These are phyloP conservation scores for Ormosia emarginata DNA, from an alignment of 306 rosid species.

Conservation along the genomic window DNA sequence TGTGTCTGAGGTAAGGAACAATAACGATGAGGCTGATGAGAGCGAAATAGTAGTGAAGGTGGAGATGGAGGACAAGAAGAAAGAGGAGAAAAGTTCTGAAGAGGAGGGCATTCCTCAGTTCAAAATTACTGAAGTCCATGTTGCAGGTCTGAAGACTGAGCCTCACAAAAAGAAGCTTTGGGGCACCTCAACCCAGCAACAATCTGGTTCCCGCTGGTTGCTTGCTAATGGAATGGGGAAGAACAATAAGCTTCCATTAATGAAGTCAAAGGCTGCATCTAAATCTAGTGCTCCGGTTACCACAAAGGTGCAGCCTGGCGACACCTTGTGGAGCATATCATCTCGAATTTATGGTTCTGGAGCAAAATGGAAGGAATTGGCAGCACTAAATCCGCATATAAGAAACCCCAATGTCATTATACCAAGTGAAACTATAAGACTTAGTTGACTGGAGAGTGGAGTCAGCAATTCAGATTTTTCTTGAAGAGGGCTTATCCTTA, in stretches of 20 bases:
- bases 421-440: slow-evolving; percentile 52
- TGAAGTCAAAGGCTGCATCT: slow-evolving; percentile 59
- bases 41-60: slow-evolving; percentile 28
- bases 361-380: slow-evolving; percentile 60
- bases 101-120: slow-evolving; percentile 67
- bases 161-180: slow-evolving; percentile 56
- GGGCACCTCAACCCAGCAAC: slow-evolving; percentile 73
- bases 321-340: slow-evolving; percentile 84
- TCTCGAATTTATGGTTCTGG: slow-evolving; percentile 53
- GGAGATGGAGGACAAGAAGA: slow-evolving; percentile 36
- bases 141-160: slow-evolving; percentile 62
- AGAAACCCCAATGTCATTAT: slow-evolving; percentile 76
- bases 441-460: slow-evolving; percentile 32
- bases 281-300: slow-evolving; percentile 51
- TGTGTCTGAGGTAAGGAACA: slow-evolving; percentile 50
- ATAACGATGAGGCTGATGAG: slow-evolving; percentile 45
- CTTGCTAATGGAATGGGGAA: slow-evolving; percentile 89
- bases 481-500: not conserved
- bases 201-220: slow-evolving; percentile 93
- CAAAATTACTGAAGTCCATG: slow-evolving; percentile 80
- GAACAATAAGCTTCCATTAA: slow-evolving; percentile 50
- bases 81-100: slow-evolving; percentile 43
- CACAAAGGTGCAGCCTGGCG: slow-evolving; percentile 69
- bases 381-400: slow-evolving; percentile 53
- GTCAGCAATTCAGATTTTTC: not conserved